These are phyloP conservation scores for Galeopsis tetrahit DNA, from an alignment of 257 asterid species.

Conservation along the genomic window DNA sequence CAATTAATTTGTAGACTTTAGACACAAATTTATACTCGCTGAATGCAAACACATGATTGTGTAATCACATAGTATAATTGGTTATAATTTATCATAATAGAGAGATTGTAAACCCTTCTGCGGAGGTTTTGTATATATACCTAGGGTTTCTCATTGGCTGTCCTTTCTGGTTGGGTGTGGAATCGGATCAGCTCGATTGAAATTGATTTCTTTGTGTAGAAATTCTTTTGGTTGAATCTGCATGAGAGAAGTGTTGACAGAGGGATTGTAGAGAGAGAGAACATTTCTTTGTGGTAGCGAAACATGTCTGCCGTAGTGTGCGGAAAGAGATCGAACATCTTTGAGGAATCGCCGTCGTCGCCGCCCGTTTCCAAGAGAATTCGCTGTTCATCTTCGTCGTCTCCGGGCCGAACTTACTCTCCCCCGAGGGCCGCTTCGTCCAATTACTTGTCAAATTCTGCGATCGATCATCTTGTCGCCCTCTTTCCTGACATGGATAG, in stretches of 20 bases:
- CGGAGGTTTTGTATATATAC: not conserved
- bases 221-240: constrained; percentile 43
- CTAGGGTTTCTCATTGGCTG: constrained; percentile 13
- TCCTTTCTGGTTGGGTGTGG: not conserved
- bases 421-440: constrained; percentile 59
- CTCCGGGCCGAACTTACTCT: constrained; percentile 55
- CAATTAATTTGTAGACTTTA: not conserved
- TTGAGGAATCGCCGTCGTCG: constrained; percentile 92
- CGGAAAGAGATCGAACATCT: constrained; percentile 96
- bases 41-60: not conserved
- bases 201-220: constrained; percentile 4
- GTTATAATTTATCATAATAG: not conserved
- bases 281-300: constrained; percentile 40
- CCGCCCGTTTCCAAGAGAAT: constrained; percentile 82
- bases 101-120: constrained; percentile 26
- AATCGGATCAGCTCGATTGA: constrained; percentile 35
- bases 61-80: constrained; percentile 1
- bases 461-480: constrained; percentile 63
- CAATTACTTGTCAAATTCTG: constrained; percentile 42
- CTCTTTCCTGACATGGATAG: constrained; percentile 93
- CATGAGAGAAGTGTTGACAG: constrained; percentile 48
- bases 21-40: not conserved
- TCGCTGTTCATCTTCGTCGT: constrained; percentile 82
- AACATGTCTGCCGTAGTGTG: constrained; percentile 99
- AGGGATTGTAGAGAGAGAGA: constrained; percentile 47